These are phyloP conservation scores for Monosporascus sp. DNA, from an alignment of 2,329 filamentous ascomycete species.

Conservation along the genomic window DNA sequence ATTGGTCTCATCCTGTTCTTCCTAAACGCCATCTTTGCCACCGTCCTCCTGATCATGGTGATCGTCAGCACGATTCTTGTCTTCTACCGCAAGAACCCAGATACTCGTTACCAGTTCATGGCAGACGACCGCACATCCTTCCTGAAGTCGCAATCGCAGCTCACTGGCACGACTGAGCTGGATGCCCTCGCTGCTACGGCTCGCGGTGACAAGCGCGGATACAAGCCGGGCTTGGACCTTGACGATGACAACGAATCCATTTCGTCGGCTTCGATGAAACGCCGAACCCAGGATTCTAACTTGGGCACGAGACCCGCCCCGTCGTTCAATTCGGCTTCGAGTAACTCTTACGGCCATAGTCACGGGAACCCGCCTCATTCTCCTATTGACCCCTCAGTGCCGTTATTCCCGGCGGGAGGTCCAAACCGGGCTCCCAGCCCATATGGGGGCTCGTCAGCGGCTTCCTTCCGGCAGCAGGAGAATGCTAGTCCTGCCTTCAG, in stretches of 20 bases:
- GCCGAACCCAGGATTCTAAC: slow-evolving; percentile 27
- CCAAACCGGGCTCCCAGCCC: slow-evolving; percentile 23
- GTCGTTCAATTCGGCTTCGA: slow-evolving; percentile 1
- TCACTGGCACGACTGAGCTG: slow-evolving; percentile 66
- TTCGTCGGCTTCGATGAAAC: slow-evolving; percentile 47
- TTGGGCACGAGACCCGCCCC: slow-evolving; percentile 10
- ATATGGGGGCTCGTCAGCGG: slow-evolving; percentile 26
- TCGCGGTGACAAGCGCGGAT: slow-evolving; percentile 61
- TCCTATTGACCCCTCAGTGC: slow-evolving; percentile 44
- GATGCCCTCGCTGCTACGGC: slow-evolving; percentile 79
- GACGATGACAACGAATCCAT: slow-evolving; percentile 66
- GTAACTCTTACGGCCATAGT: slow-evolving; percentile 13
- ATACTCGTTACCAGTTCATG: slow-evolving; percentile 84
- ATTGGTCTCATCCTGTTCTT: slow-evolving; percentile 83
- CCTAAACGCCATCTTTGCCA: slow-evolving; percentile 70
- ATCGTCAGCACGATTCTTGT: slow-evolving; percentile 61
- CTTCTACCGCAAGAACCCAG: slow-evolving; percentile 78
- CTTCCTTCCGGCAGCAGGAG: slow-evolving; percentile 31
- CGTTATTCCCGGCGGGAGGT: slow-evolving; percentile 39
- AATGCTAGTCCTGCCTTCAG: slow-evolving; percentile 35
- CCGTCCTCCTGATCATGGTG: slow-evolving; percentile 72
- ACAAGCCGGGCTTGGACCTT: slow-evolving; percentile 55
- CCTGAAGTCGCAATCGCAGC: slow-evolving; percentile 79
- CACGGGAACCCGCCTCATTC: slow-evolving; percentile 34
- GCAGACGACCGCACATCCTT: slow-evolving; percentile 83